Conservation (phyloP, 352 stramenopile genomes). For the Pythium guiyangense region DNA sequence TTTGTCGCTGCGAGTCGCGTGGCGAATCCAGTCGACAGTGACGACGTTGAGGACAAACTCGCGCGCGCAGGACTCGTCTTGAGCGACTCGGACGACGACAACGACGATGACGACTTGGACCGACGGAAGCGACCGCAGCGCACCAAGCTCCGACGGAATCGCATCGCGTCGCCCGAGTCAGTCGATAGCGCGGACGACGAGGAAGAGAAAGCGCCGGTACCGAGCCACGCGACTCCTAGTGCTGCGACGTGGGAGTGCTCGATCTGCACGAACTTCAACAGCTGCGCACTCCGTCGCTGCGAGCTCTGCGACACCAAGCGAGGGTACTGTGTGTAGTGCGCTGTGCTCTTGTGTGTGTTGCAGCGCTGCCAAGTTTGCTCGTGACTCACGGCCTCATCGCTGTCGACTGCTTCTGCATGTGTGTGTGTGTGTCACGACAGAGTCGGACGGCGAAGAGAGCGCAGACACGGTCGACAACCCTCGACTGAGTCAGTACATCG, state of each 20-base stretch:
- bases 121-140: slow-evolving; percentile 10
- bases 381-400: not conserved
- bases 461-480: slow-evolving; percentile 11
- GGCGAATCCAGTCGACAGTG: slow-evolving; percentile 6
- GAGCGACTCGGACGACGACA: slow-evolving; percentile 48
- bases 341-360: no score
- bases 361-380: no score
- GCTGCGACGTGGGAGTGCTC: slow-evolving; percentile 23
- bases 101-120: slow-evolving; percentile 2
- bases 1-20: slow-evolving; percentile 8
- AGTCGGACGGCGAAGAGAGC: slow-evolving; percentile 3
- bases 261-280: slow-evolving; percentile 61
- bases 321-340: slow-evolving; percentile 1
- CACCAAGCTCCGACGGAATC: slow-evolving; percentile 6
- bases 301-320: slow-evolving; percentile 48
- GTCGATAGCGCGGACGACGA: slow-evolving; percentile 17
- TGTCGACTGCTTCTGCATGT: no score
- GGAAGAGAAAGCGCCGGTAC: slow-evolving; percentile 1
- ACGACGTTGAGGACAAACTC: slow-evolving; percentile 40
- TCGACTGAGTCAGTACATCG: slow-evolving; percentile 19
- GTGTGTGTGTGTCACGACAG: not conserved
- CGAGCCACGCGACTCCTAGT: not conserved
- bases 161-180: slow-evolving; percentile 4
- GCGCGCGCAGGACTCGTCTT: slow-evolving; percentile 40
- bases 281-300: slow-evolving; percentile 23